These are phyloP conservation scores for Pyrenopolyporus hunteri DNA, from an alignment of 495 filamentous ascomycete species.

Conservation along the genomic window DNA sequence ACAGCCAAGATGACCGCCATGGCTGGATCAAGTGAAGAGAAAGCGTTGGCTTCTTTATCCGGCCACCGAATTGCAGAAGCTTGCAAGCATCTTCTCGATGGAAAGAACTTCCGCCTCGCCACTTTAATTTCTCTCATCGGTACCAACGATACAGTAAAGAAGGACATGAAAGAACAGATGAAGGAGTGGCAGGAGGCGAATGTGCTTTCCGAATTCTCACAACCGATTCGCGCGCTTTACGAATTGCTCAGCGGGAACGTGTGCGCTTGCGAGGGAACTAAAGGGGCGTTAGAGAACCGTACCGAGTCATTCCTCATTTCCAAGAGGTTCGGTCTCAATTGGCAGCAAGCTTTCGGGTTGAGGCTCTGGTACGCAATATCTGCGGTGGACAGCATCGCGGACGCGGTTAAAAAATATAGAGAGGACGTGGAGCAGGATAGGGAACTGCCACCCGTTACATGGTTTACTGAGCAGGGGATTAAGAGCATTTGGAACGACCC, in stretches of 20 bases:
- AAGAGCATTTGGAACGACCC: conserved; percentile 55
- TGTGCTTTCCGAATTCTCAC: conserved; percentile 82
- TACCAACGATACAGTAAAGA: conserved; percentile 64
- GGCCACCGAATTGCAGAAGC: conserved; percentile 79
- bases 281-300: conserved; percentile 74
- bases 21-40: conserved; percentile 71
- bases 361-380: conserved; percentile 83
- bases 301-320: conserved; percentile 77
- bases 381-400: conserved; percentile 68
- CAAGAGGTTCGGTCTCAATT: conserved; percentile 82
- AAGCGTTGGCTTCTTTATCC: conserved; percentile 79
- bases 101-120: conserved; percentile 78
- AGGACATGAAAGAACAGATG: conserved; percentile 77
- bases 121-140: conserved; percentile 83
- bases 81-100: conserved; percentile 74
- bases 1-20: conserved; percentile 58
- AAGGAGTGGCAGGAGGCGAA: conserved; percentile 81
- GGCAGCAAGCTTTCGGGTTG: conserved; percentile 90
- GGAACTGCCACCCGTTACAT: conserved; percentile 66
- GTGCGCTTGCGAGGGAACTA: conserved; percentile 77
- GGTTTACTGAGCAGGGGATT: conserved; percentile 60
- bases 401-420: conserved; percentile 71
- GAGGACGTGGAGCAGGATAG: conserved; percentile 68
- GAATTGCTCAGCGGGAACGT: conserved; percentile 87
- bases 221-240: conserved; percentile 84